Percentiles rank a stretch among this genome's conserved stretches.
phyloP scores from a whole-genome alignment of 2,329 filamentous ascomycete genomes.

The Phaeophleospora eucalypticola region DNA sequence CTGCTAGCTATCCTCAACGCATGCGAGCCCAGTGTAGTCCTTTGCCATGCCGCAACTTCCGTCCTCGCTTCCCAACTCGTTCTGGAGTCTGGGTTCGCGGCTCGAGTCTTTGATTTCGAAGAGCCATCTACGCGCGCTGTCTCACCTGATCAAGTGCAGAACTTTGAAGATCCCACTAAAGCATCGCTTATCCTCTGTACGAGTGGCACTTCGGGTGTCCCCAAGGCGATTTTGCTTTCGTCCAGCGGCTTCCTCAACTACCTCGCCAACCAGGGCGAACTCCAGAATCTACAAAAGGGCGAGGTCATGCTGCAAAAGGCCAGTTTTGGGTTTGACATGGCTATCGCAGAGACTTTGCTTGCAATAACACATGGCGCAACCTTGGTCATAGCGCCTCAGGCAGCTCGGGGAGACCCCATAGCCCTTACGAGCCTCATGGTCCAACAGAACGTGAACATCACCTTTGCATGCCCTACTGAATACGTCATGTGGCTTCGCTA shows the following conservation, averaged over 20 bases:
- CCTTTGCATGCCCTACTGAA: conserved; percentile 42
- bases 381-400: conserved; percentile 35
- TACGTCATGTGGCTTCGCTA: conserved; percentile 29
- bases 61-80: conserved; percentile 1
- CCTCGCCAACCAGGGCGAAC: conserved; percentile 7
- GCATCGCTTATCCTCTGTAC: conserved; percentile 15
- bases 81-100: background rate
- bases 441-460: conserved; percentile 37
- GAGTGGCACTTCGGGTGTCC: conserved; percentile 17
- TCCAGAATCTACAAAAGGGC: conserved; percentile 7
- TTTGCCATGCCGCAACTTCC: conserved; percentile 11
- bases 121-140: background rate
- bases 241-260: conserved; percentile 13
- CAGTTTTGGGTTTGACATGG: conserved; percentile 42
- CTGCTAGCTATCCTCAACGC: conserved; percentile 10
- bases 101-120: conserved; percentile 7
- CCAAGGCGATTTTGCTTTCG: conserved; percentile 17
- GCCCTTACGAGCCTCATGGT: conserved; percentile 37
- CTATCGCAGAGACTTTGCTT: conserved; percentile 37
- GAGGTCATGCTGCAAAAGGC: conserved; percentile 38
- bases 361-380: conserved; percentile 37
- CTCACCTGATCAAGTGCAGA: background rate
- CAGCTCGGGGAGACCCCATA: conserved; percentile 33
- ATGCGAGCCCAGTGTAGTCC: conserved; percentile 11
- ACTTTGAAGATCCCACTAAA: conserved; percentile 11